Conservation (phyloP, 1,284 basidiomycete genomes). For the Microbotryum silenes-acaulis region DNA sequence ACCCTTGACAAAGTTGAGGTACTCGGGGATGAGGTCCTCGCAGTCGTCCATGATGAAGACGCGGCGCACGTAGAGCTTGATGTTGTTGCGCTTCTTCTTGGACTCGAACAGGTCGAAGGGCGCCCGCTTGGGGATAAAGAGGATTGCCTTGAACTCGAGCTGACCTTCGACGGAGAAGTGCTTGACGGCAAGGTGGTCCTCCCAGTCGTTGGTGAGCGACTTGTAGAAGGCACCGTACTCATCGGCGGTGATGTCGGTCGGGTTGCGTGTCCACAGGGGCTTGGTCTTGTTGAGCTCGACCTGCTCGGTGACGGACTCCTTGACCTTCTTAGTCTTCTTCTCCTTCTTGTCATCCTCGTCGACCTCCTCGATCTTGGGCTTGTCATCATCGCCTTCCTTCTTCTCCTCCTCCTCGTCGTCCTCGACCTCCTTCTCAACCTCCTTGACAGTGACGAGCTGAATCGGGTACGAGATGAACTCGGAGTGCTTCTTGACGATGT, state of each 20-base stretch:
- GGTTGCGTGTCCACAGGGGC: conserved; percentile 98
- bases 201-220: conserved; percentile 99
- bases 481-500: conserved; percentile 99
- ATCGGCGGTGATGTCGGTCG: conserved; percentile 81
- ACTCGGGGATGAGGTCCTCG: conserved; percentile 98
- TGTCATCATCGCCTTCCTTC: conserved; percentile 70
- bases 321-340: conserved; percentile 89
- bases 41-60: conserved; percentile 99
- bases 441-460: conserved; percentile 96
- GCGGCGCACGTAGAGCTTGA: conserved; percentile 99
- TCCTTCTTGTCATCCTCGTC: conserved; percentile 76
- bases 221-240: conserved; percentile 99
- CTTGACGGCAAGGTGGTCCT: conserved; percentile 98
- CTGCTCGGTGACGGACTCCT: conserved; percentile 65
- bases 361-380: conserved; percentile 64
- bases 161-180: conserved; percentile 99
- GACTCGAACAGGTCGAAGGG: conserved; percentile 99
- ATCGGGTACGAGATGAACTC: conserved; percentile 99
- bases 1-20: conserved; percentile 99
- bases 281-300: conserved; percentile 99
- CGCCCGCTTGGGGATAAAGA: conserved; percentile 92
- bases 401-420: conserved; percentile 36
- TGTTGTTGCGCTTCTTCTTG: conserved; percentile 99
- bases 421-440: conserved; percentile 63
- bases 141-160: conserved; percentile 99